phyloP scores from a whole-genome alignment of 176 grass and related monocot genomes.

The Juncus effusus region DNA sequence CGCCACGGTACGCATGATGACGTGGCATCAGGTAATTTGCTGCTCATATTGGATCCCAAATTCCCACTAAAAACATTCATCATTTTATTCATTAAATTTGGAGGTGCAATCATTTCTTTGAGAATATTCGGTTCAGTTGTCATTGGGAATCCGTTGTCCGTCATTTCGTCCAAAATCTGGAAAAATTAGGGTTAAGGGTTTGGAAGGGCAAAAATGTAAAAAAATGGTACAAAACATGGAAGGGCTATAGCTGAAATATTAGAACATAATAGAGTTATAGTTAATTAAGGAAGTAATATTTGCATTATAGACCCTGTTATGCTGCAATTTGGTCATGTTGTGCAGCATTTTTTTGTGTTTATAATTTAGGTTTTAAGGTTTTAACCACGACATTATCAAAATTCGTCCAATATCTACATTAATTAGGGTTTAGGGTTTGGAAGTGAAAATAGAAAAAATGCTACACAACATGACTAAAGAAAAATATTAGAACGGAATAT shows the following conservation, averaged over 20 bases:
- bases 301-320: too few species aligned
- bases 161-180: conserved; percentile 97
- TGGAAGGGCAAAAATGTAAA: too few species aligned
- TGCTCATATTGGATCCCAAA: conserved; percentile 41
- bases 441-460: too few species aligned
- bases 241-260: conserved; percentile 20
- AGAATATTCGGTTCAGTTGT: conserved; percentile 94
- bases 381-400: background rate
- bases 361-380: too few species aligned
- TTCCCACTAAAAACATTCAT: conserved; percentile 75
- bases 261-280: background rate
- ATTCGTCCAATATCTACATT: too few species aligned
- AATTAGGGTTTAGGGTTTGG: too few species aligned
- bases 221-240: background rate
- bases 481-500: too few species aligned
- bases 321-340: too few species aligned
- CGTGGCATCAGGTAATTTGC: conserved; percentile 70
- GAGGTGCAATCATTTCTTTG: conserved; percentile 68
- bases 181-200: conserved; percentile 6
- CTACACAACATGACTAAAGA: too few species aligned
- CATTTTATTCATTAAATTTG: conserved; percentile 88
- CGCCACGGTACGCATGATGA: conserved; percentile 86
- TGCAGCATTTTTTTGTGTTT: too few species aligned
- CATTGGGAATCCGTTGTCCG: conserved; percentile 88
- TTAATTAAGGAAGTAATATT: too few species aligned